Evolutionary conservation across 176 grass and related monocot genomes (phyloP).

Genomic region (Paspalum notatum): DNA sequence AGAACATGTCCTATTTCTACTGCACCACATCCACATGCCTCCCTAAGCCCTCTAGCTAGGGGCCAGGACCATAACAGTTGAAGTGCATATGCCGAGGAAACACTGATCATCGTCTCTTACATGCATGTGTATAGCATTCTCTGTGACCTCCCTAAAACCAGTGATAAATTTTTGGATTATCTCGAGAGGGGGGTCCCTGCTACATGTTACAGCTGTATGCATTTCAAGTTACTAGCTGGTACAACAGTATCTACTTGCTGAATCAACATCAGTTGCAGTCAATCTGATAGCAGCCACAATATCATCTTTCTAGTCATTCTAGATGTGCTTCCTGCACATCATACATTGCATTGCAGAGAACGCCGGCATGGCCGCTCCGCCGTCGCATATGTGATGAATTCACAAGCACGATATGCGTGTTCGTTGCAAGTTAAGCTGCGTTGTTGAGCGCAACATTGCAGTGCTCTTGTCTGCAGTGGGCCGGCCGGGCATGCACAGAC

Average conservation of each 20-base stretch:
- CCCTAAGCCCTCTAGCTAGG: not conserved
- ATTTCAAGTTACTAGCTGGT: no score
- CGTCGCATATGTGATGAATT: no score
- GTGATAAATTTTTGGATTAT: not conserved
- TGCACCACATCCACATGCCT: conserved; percentile 23
- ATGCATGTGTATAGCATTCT: not conserved
- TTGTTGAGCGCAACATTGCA: not conserved
- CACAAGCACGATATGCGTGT: not conserved
- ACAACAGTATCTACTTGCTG: no score
- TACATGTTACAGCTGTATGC: not conserved
- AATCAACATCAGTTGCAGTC: not conserved
- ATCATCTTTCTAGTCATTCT: no score
- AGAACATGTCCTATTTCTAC: conserved; percentile 31
- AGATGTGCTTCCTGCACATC: not conserved
- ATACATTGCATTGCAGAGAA: not conserved
- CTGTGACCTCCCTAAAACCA: conserved; percentile 2
- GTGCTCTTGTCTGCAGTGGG: not conserved
- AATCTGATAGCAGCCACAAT: no score
- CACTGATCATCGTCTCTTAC: not conserved
- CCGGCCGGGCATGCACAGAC: not conserved
- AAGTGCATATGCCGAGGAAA: conserved; percentile 34
- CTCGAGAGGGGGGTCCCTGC: not conserved
- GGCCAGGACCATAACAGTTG: conserved; percentile 26
- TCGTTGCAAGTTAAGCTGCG: not conserved
- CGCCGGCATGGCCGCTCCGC: not conserved